Conservation (phyloP, 2,329 filamentous ascomycete genomes). For the Aspergillus viridinutans region DNA sequence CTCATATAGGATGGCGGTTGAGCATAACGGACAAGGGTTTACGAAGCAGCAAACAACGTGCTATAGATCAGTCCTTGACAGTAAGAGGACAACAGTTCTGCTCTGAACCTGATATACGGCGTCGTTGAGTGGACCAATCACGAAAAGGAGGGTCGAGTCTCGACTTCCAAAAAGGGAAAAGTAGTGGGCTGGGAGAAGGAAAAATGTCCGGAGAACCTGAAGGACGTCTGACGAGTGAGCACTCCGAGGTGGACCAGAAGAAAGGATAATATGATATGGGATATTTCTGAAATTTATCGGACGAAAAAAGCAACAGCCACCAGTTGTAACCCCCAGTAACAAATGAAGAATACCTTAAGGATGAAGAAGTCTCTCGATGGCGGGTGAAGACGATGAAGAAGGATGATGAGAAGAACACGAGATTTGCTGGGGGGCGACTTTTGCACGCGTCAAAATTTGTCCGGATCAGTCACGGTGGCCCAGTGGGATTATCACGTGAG, state of each 20-base stretch:
- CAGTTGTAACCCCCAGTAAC: background rate
- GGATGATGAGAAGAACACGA: background rate
- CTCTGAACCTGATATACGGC: background rate
- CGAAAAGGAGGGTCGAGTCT: background rate
- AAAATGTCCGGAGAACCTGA: background rate
- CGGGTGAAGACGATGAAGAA: background rate
- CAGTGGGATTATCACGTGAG: conserved; percentile 14
- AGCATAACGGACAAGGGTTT: background rate
- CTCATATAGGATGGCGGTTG: background rate
- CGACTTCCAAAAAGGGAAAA: background rate
- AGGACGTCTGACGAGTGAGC: background rate
- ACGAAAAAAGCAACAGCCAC: background rate
- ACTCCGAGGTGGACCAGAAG: background rate
- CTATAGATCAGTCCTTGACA: background rate
- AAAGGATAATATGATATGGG: background rate
- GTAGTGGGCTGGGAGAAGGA: background rate
- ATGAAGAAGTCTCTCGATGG: background rate
- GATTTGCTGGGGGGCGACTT: background rate
- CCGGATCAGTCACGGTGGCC: conserved; percentile 7
- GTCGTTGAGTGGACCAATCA: background rate
- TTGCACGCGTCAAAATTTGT: conserved; percentile 1
- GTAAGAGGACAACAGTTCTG: background rate
- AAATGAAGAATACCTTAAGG: background rate
- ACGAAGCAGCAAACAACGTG: background rate
- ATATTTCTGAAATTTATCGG: background rate